A percentile compares a stretch with the other conserved stretches of the same genome.
These are phyloP conservation scores for Colletotrichum abscissum DNA, from an alignment of 2,329 filamentous ascomycete genomes.

Conservation along the genomic window DNA sequence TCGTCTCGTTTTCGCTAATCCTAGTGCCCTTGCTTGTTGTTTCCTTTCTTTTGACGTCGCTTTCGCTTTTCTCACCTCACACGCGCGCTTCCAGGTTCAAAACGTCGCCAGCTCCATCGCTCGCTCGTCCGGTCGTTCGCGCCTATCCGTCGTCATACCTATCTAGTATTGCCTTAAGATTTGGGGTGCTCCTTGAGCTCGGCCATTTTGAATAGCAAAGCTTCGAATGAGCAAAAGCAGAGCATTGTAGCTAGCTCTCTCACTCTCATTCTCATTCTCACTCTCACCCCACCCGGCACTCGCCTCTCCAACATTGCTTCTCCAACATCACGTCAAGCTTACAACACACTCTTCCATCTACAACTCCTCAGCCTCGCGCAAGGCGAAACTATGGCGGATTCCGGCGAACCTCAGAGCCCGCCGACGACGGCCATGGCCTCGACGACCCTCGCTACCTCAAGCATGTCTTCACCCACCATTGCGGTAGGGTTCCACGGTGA, in stretches of 20 bases:
- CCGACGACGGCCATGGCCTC: constrained; percentile 33
- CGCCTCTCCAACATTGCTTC: constrained; percentile 18
- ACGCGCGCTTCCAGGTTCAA: neutral
- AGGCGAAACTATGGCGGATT: constrained; percentile 17
- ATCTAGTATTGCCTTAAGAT: neutral
- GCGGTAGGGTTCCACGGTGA: constrained; percentile 34
- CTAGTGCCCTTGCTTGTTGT: neutral
- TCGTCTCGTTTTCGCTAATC: constrained; percentile 18
- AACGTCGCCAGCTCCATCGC: constrained; percentile 7
- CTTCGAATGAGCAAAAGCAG: neutral
- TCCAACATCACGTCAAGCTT: neutral
- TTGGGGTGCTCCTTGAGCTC: neutral
- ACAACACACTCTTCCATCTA: neutral
- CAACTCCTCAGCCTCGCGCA: constrained; percentile 9
- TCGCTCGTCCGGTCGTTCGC: neutral
- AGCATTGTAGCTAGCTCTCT: neutral
- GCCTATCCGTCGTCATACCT: neutral
- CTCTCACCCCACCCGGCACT: neutral
- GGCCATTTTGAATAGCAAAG: neutral
- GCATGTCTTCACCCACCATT: constrained; percentile 34
- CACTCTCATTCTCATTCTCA: neutral
- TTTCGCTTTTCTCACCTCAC: constrained; percentile 17
- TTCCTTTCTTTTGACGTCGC: neutral
- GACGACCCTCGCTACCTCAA: constrained; percentile 10
- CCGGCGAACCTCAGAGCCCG: constrained; percentile 13